These are phyloP conservation scores for Sphagnum contortum DNA, from an alignment of 225 moss, liverwort and hornwort species.

Conservation along the genomic window DNA sequence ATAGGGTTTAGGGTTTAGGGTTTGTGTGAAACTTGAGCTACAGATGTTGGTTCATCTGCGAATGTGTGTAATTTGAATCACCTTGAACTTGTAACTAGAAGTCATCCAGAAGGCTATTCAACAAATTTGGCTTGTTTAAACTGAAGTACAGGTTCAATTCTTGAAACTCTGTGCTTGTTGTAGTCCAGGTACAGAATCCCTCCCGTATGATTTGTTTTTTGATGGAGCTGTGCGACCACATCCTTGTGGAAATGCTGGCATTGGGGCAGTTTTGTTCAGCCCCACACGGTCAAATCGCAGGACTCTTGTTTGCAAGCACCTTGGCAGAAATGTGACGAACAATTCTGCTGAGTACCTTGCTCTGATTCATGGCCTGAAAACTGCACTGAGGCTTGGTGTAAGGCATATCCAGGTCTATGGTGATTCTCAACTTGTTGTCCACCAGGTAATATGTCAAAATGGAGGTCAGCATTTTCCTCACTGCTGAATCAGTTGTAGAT, in stretches of 20 bases:
- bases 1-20: too few species aligned
- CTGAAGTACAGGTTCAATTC: too few species aligned
- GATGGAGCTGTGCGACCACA: slow-evolving; percentile 6
- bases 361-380: background rate
- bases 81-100: too few species aligned
- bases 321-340: background rate
- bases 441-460: background rate
- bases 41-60: too few species aligned
- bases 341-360: slow-evolving; percentile 2
- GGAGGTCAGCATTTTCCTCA: too few species aligned
- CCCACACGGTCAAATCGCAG: background rate
- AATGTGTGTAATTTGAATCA: too few species aligned
- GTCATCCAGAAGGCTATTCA: too few species aligned
- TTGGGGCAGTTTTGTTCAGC: slow-evolving; percentile 1
- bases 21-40: too few species aligned
- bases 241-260: background rate
- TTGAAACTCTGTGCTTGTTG: too few species aligned
- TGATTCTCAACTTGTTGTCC: slow-evolving; percentile 3
- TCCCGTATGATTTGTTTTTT: slow-evolving; percentile 1
- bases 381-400: background rate
- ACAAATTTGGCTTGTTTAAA: too few species aligned
- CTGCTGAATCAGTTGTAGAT: too few species aligned
- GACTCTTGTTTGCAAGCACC: background rate
- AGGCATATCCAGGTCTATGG: background rate
- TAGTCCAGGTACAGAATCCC: background rate